phyloP scores from a whole-genome alignment of 192 early-diverging fungal species.

The Pilaira anomala region DNA sequence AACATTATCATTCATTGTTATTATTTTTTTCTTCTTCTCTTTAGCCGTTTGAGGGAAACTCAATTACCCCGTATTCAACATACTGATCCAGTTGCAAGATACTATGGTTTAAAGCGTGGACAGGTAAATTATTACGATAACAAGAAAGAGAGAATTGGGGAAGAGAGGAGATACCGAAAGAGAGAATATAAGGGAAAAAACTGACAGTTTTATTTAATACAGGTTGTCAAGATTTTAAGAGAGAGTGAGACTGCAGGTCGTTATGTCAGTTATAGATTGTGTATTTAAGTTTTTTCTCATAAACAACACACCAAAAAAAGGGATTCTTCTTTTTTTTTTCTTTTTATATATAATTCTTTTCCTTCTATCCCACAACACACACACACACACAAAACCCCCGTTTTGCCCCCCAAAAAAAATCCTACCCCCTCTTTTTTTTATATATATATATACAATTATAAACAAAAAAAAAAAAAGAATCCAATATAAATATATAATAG shows the following conservation, averaged over 20 bases:
- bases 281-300: constrained; percentile 75
- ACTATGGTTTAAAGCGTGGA: constrained; percentile 87
- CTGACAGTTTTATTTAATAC: background rate
- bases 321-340: too few relatives aligned
- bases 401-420: too few relatives aligned
- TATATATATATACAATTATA: background rate
- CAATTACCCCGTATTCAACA: constrained; percentile 90
- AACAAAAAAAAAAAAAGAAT: background rate
- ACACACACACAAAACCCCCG: too few relatives aligned
- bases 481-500: background rate
- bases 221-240: constrained; percentile 93
- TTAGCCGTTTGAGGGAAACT: constrained; percentile 87
- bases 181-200: background rate
- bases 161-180: background rate
- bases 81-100: constrained; percentile 91
- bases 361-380: too few relatives aligned
- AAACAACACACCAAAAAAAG: background rate
- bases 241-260: constrained; percentile 95
- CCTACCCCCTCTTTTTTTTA: background rate
- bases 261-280: constrained; percentile 95
- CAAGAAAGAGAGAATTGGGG: background rate
- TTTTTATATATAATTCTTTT: too few relatives aligned
- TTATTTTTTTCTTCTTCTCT: constrained; percentile 5
- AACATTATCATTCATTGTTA: background rate
- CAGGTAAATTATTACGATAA: constrained; percentile 50